Evolutionary conservation across 345 rosid genomes (phyloP), one percentile per base, ranked within the genome.

Genomic region (Citrus mangshanensis): DNA sequence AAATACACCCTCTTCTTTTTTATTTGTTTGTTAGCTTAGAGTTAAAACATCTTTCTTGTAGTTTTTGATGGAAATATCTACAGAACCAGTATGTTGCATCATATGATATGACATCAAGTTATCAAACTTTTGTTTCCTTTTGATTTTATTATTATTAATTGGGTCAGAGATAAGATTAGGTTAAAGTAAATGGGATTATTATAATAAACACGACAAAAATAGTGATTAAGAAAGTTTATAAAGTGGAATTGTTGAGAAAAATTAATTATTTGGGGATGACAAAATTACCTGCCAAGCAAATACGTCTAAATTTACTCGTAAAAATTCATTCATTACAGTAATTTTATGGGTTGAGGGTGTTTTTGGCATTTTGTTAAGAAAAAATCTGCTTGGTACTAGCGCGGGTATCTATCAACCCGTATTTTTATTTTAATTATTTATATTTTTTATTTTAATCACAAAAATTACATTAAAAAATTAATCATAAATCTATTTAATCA

Each of bases 311-410:
- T 35, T 35, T 5, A 35, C 1, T 5, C 1, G 7, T 5, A 5
- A 35, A 35, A 35, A 35, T 5, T 0, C 7, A 0, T 34, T 0
- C 0, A 0, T 5, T 35, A 5, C 1, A 1, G 7, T 35, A 35
- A 35, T 35, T 35, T 35, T 35, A 5, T 35, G 37, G 37, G 37
- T 34, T 34, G 35, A 0, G 6, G 35, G 34, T 4, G 32, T 30
- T 0, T 32, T 32, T 3, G 35, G 1, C 5, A 34, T 34, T 34
- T 34, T 0, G 0, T 34, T 34, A 34, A 34, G 6, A 34, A 34
- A 34, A 34, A 34, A 4, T 34, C 1, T 5, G 0, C 0, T 34
- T 0, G 35, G 35, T 34, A 34, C 5, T 34, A 34, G 35, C 0
- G 7, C 1, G 7, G 37, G 0, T 35, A 5, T 5, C 37, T 5